A percentile compares a stretch with the other conserved stretches of the same genome.
These are phyloP conservation scores for Glycyrrhiza uralensis DNA, from an alignment of 306 rosid genomes.

Conservation along the genomic window DNA sequence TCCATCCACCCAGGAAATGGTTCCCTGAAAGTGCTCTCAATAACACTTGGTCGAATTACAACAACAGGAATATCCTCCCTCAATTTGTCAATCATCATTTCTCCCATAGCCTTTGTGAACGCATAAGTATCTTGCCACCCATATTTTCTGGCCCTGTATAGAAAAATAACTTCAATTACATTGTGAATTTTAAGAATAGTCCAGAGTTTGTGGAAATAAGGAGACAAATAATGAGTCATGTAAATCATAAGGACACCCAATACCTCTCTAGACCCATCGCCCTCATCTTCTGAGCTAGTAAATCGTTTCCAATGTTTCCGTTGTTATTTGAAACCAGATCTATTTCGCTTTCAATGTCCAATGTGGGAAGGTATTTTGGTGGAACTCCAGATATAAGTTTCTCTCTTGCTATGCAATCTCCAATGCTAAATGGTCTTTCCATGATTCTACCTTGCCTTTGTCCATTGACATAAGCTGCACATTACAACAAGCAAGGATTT, in stretches of 20 bases:
- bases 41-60: slow-evolving; percentile 87
- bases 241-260: neutral
- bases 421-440: slow-evolving; percentile 74
- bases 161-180: slow-evolving; percentile 19
- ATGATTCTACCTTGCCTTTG: slow-evolving; percentile 86
- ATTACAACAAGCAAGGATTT: slow-evolving; percentile 9
- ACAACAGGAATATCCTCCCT: slow-evolving; percentile 84
- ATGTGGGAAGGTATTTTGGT: slow-evolving; percentile 34
- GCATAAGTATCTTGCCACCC: slow-evolving; percentile 99
- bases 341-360: slow-evolving; percentile 76
- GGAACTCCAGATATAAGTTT: slow-evolving; percentile 40
- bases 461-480: slow-evolving; percentile 90
- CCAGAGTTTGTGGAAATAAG: neutral
- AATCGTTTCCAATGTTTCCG: slow-evolving; percentile 44
- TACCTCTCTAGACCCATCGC: slow-evolving; percentile 77
- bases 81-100: slow-evolving; percentile 79
- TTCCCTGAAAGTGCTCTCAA: slow-evolving; percentile 84
- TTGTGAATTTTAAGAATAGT: neutral
- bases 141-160: slow-evolving; percentile 59
- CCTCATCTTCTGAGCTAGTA: slow-evolving; percentile 72
- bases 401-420: slow-evolving; percentile 73
- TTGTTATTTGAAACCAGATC: slow-evolving; percentile 49
- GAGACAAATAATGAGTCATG: neutral
- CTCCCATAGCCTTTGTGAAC: slow-evolving; percentile 99
- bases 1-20: slow-evolving; percentile 99